Percentiles rank a stretch among this genome's conserved stretches.
Evolutionary conservation across 148 eudicot species (phyloP).

Genomic region (Diospyros kaki): DNA sequence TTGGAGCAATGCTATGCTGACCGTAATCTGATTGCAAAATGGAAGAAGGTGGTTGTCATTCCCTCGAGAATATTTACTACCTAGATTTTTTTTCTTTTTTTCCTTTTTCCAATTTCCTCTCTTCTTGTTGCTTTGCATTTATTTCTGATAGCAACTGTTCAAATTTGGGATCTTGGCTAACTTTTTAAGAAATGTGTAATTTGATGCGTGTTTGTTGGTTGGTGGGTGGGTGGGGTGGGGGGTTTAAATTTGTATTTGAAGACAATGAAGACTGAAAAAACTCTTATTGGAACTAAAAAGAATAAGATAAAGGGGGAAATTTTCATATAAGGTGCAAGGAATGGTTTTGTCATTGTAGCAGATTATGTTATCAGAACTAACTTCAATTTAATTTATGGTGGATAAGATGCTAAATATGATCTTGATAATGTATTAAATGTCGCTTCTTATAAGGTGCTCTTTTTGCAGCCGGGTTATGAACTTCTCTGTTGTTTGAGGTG

Average conservation of each 20-base stretch:
- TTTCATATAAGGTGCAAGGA: not conserved
- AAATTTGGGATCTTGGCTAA: not conserved
- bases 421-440: not conserved
- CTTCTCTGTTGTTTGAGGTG: conserved; percentile 81
- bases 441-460: not conserved
- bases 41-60: conserved; percentile 48
- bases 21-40: conserved; percentile 61
- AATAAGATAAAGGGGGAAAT: too few species aligned
- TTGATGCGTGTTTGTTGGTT: too few species aligned
- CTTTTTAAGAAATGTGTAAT: not conserved
- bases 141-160: not conserved
- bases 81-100: too few species aligned
- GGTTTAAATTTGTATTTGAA: too few species aligned
- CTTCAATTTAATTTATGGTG: too few species aligned
- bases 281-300: too few species aligned
- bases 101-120: too few species aligned
- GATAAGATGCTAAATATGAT: too few species aligned
- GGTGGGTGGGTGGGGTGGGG: too few species aligned
- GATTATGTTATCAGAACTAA: not conserved
- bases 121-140: not conserved
- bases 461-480: conserved; percentile 84
- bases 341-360: not conserved
- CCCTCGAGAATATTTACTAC: not conserved
- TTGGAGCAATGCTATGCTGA: conserved; percentile 71
- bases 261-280: too few species aligned